Evolutionary conservation across 495 filamentous ascomycete genomes (phyloP).

Genomic region (Rostrohypoxylon terebratum): DNA sequence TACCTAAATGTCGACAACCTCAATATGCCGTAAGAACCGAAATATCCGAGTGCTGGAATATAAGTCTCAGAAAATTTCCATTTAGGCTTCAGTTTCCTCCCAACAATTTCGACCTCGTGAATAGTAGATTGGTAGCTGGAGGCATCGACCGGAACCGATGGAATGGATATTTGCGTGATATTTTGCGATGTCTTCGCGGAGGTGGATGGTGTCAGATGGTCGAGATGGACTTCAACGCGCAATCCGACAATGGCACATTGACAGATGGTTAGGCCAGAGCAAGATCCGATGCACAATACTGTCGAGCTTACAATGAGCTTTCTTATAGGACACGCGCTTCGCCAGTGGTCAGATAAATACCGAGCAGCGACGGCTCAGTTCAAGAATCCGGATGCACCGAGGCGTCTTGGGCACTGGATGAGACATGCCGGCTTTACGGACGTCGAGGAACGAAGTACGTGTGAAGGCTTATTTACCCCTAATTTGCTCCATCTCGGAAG

Average conservation of each 20-base stretch:
- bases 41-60: conserved; percentile 40
- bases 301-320: conserved; percentile 17
- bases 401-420: conserved; percentile 72
- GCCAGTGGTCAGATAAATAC: conserved; percentile 78
- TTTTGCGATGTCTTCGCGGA: conserved; percentile 65
- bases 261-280: conserved; percentile 62
- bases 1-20: conserved; percentile 84
- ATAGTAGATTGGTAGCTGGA: conserved; percentile 81
- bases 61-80: conserved; percentile 24
- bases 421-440: conserved; percentile 77
- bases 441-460: conserved; percentile 66
- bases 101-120: conserved; percentile 89
- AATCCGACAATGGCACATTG: conserved; percentile 89
- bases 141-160: conserved; percentile 84
- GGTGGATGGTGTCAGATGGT: conserved; percentile 93
- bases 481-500: background rate
- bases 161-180: conserved; percentile 82
- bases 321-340: conserved; percentile 70
- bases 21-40: conserved; percentile 68
- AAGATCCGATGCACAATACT: background rate
- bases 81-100: conserved; percentile 75
- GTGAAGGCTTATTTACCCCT: conserved; percentile 12
- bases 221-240: conserved; percentile 87
- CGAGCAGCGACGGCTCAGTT: conserved; percentile 71
- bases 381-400: conserved; percentile 78